Evolutionary conservation across 345 rosid species (phyloP).

Genomic region (Pugionium cornutum): DNA sequence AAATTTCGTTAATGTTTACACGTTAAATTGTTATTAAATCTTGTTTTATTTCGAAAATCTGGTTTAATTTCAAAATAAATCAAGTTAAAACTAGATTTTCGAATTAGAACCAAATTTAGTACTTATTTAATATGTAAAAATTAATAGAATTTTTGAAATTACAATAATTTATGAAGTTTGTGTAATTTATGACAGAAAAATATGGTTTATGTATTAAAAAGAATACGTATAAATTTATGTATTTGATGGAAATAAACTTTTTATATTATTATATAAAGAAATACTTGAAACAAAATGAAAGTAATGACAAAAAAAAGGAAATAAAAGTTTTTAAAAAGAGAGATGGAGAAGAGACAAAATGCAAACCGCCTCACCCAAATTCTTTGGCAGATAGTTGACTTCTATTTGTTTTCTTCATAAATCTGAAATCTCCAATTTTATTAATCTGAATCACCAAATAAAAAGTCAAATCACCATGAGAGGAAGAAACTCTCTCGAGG

Average conservation of each 20-base stretch:
- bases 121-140: too few species aligned
- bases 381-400: slow-evolving; percentile 43
- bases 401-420: slow-evolving; percentile 32
- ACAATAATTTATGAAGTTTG: too few species aligned
- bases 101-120: too few species aligned
- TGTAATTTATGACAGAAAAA: too few species aligned
- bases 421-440: neutral
- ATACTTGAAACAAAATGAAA: neutral
- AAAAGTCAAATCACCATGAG: slow-evolving; percentile 40
- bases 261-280: too few species aligned
- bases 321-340: neutral
- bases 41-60: neutral
- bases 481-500: slow-evolving; percentile 27
- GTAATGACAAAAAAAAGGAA: neutral
- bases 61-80: too few species aligned
- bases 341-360: slow-evolving; percentile 29
- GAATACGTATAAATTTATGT: too few species aligned
- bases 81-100: too few species aligned
- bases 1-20: too few species aligned
- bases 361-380: slow-evolving; percentile 33
- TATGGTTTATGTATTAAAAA: too few species aligned
- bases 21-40: too few species aligned
- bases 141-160: too few species aligned
- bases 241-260: neutral
- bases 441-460: slow-evolving; percentile 26